These are phyloP conservation scores for Daedalea quercina DNA, from an alignment of 768 basidiomycete species.

Conservation along the genomic window DNA sequence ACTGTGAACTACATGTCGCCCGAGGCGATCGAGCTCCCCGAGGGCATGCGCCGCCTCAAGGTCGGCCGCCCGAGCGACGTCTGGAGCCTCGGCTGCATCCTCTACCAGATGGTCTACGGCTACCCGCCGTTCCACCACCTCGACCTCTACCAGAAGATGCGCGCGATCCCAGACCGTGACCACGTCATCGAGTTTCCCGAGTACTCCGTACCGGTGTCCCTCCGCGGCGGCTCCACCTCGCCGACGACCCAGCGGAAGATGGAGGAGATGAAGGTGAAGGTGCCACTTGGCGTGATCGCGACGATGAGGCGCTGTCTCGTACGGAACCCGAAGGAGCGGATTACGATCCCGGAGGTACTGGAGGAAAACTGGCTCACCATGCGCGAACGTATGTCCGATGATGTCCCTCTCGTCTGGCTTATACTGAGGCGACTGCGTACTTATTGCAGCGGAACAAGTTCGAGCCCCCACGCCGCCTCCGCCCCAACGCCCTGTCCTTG, in stretches of 20 bases:
- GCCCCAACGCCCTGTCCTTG: constrained; percentile 26
- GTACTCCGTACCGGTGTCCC: constrained; percentile 43
- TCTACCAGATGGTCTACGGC: constrained; percentile 98
- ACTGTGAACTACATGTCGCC: constrained; percentile 99
- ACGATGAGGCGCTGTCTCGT: constrained; percentile 79
- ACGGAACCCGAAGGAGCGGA: constrained; percentile 75
- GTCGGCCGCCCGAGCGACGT: constrained; percentile 95
- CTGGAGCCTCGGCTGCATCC: constrained; percentile 96
- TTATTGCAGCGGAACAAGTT: not conserved
- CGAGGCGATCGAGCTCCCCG: constrained; percentile 87
- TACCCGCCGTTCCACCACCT: constrained; percentile 87
- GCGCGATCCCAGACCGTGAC: constrained; percentile 76
- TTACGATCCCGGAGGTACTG: constrained; percentile 83
- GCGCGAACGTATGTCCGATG: constrained; percentile 41
- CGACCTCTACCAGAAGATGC: constrained; percentile 84
- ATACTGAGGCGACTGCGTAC: not conserved
- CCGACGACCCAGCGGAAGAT: constrained; percentile 39
- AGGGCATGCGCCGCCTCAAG: constrained; percentile 84
- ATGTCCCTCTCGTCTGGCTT: not conserved
- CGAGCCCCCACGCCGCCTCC: constrained; percentile 14
- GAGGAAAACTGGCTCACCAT: constrained; percentile 73
- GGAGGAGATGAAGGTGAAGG: constrained; percentile 64
- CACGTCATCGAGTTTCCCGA: constrained; percentile 82
- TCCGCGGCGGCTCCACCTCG: constrained; percentile 10
- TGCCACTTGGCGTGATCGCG: constrained; percentile 69